A percentile compares a stretch with the other conserved stretches of the same genome.
These are phyloP conservation scores for Mycena leptocephala DNA, from an alignment of 768 basidiomycete species.

Conservation along the genomic window DNA sequence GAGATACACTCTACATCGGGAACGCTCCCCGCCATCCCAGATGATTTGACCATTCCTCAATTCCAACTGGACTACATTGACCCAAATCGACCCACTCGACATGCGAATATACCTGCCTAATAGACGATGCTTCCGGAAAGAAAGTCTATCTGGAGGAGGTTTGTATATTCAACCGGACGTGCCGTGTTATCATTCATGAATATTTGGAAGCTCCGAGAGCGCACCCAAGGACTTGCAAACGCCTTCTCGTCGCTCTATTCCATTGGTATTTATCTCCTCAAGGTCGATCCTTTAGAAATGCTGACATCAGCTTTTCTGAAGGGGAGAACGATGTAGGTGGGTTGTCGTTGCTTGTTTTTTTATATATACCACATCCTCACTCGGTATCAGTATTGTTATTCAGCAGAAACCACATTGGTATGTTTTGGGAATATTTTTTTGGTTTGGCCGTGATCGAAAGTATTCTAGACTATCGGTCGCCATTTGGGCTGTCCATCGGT, in stretches of 20 bases:
- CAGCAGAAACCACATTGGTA: conserved; percentile 79
- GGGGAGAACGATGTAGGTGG: conserved; percentile 69
- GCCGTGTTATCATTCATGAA: background rate
- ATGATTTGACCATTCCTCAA: conserved; percentile 68
- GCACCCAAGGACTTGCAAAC: conserved; percentile 67
- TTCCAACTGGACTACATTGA: conserved; percentile 67
- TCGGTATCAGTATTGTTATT: conserved; percentile 68
- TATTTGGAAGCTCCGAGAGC: conserved; percentile 57
- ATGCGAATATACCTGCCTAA: conserved; percentile 58
- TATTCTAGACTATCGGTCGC: conserved; percentile 66
- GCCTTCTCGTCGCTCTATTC: conserved; percentile 58
- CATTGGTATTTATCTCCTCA: conserved; percentile 60
- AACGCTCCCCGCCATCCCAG: conserved; percentile 61
- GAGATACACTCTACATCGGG: conserved; percentile 48
- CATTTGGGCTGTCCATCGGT: conserved; percentile 71
- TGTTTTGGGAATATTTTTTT: conserved; percentile 22
- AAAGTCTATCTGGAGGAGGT: conserved; percentile 59
- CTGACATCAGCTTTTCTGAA: conserved; percentile 34
- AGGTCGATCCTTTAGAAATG: background rate
- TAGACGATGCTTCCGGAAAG: conserved; percentile 66
- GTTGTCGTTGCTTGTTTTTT: conserved; percentile 35
- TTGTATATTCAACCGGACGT: conserved; percentile 11
- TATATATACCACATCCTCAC: background rate
- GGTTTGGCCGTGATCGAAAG: background rate
- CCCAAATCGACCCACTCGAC: conserved; percentile 56